Percentiles rank a stretch among this genome's conserved stretches.
phyloP scores from a whole-genome alignment of 768 basidiomycete species.

The Naganishia kalamii region DNA sequence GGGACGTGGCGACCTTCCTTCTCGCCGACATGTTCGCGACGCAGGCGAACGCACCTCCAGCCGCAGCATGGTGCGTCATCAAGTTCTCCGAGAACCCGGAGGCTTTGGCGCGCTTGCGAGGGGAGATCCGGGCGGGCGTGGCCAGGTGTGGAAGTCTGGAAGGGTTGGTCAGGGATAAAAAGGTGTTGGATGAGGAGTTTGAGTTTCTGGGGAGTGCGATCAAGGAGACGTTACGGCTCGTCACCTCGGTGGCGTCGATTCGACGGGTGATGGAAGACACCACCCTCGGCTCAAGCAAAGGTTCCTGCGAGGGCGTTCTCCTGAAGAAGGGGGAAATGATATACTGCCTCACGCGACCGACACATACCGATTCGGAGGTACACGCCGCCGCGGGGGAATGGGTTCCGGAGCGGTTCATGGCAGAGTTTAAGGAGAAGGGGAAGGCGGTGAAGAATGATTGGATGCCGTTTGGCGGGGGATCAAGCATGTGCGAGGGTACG shows the following conservation, averaged over 20 bases:
- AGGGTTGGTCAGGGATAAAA: conserved; percentile 16
- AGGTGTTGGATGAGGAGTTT: conserved; percentile 25
- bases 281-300: background rate
- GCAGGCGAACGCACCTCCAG: conserved; percentile 33
- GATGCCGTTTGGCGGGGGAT: conserved; percentile 38
- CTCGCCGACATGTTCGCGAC: conserved; percentile 33
- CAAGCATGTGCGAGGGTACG: conserved; percentile 38
- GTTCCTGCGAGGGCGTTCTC: conserved; percentile 24
- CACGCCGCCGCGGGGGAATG: conserved; percentile 1
- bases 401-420: conserved; percentile 19
- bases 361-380: background rate
- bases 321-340: conserved; percentile 29
- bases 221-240: conserved; percentile 33
- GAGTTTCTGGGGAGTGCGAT: conserved; percentile 34
- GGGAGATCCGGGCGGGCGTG: conserved; percentile 27
- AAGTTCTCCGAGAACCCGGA: conserved; percentile 28
- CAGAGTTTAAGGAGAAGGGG: conserved; percentile 26
- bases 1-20: conserved; percentile 26
- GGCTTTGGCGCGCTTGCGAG: conserved; percentile 28
- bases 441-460: conserved; percentile 27
- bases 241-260: conserved; percentile 29
- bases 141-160: background rate
- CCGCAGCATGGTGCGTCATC: conserved; percentile 32
- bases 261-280: conserved; percentile 29
- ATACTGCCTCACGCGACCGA: conserved; percentile 16